Evolutionary conservation across 768 basidiomycete species (phyloP).

Genomic region (Kwoniella heveanensis): DNA sequence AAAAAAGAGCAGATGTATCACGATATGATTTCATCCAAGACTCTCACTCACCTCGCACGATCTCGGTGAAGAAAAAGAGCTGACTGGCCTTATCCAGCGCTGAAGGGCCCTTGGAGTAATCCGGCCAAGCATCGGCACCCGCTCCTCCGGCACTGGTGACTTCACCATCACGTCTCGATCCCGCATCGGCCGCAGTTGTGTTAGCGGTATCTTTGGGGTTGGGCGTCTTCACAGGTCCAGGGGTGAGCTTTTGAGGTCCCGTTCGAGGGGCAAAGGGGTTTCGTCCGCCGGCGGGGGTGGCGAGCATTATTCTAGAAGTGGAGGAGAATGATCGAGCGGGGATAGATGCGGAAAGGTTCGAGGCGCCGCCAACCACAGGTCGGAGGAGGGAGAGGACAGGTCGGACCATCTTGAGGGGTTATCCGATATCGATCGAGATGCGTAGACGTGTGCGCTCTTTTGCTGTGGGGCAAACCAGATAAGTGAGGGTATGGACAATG

Average conservation of each 20-base stretch:
- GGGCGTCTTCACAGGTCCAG: conserved; percentile 46
- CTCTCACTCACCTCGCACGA: conserved; percentile 74
- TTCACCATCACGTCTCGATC: conserved; percentile 31
- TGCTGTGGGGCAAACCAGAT: too few species aligned
- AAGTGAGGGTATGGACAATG: background rate
- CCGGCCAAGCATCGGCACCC: conserved; percentile 38
- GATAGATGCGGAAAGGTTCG: conserved; percentile 4
- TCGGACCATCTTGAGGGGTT: conserved; percentile 14
- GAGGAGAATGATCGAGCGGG: conserved; percentile 28
- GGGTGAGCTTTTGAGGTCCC: conserved; percentile 33
- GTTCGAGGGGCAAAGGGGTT: conserved; percentile 23
- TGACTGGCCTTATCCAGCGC: conserved; percentile 95
- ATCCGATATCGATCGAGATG: background rate
- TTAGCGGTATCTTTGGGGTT: conserved; percentile 32
- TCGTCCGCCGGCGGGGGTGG: conserved; percentile 29
- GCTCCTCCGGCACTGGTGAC: conserved; percentile 19
- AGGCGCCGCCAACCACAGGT: background rate
- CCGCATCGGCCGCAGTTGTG: conserved; percentile 20
- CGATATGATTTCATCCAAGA: too few species aligned
- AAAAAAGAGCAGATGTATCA: too few species aligned
- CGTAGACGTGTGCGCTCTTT: too few species aligned
- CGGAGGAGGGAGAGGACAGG: conserved; percentile 9
- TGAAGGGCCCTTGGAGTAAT: conserved; percentile 67
- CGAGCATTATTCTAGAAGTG: conserved; percentile 34
- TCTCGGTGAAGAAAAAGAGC: conserved; percentile 98